phyloP scores from a whole-genome alignment of 768 basidiomycete species.

The Naematelia aurantialba region DNA sequence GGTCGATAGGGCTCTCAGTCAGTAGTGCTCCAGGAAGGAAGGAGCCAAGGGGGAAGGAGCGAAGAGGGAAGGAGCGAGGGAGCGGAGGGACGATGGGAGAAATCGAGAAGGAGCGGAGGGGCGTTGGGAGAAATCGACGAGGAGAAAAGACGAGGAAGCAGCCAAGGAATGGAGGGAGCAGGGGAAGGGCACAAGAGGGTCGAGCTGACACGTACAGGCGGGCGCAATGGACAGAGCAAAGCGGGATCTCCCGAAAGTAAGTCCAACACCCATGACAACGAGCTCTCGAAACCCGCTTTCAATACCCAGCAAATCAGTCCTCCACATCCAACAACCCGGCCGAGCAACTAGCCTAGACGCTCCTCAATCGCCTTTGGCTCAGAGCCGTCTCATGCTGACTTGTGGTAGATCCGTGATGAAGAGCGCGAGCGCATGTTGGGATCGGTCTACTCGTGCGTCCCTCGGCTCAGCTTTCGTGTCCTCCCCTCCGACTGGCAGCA shows the following conservation, averaged over 20 bases:
- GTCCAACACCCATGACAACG: slow-evolving; percentile 5
- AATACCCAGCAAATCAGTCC: too few relatives aligned
- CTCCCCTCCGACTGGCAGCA: background rate
- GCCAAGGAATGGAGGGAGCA: background rate
- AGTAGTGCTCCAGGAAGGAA: too few relatives aligned
- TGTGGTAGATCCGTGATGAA: slow-evolving; percentile 76
- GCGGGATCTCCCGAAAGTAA: slow-evolving; percentile 68
- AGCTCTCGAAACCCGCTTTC: too few relatives aligned
- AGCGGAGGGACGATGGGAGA: too few relatives aligned
- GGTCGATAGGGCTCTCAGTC: too few relatives aligned
- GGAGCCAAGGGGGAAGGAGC: too few relatives aligned
- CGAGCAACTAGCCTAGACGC: too few relatives aligned
- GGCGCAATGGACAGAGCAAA: slow-evolving; percentile 89
- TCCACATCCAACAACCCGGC: too few relatives aligned
- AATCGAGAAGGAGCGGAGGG: too few relatives aligned
- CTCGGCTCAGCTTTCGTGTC: too few relatives aligned
- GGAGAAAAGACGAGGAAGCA: background rate
- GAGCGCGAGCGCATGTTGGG: slow-evolving; percentile 66
- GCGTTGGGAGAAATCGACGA: too few relatives aligned
- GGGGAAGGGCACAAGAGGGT: background rate
- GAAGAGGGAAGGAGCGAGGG: too few relatives aligned
- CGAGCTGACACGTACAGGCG: slow-evolving; percentile 57
- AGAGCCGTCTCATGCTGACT: slow-evolving; percentile 6
- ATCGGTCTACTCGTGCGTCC: slow-evolving; percentile 45
- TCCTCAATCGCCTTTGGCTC: slow-evolving; percentile 4